A percentile compares a stretch with the other conserved stretches of the same genome.
These are phyloP conservation scores for Neurospora terricola DNA, from an alignment of 495 filamentous ascomycete species.

Conservation along the genomic window DNA sequence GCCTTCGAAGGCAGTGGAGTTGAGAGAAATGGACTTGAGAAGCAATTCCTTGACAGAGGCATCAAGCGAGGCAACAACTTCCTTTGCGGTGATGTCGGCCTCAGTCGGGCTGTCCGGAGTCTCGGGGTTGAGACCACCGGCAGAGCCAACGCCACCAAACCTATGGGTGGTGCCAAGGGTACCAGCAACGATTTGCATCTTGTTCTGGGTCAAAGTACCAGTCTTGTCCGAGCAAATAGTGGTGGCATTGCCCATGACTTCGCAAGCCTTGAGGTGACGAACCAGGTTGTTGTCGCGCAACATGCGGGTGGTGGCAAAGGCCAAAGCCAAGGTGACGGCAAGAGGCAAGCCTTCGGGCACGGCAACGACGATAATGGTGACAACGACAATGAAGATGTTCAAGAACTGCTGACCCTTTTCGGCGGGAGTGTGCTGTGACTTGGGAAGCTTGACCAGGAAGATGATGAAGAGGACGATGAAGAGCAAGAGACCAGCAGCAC, in stretches of 20 bases:
- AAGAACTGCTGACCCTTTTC: conserved; percentile 83
- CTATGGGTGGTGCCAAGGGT: conserved; percentile 58
- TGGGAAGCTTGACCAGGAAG: conserved; percentile 60
- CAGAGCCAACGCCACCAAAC: conserved; percentile 37
- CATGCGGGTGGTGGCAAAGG: conserved; percentile 93
- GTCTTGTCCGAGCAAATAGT: conserved; percentile 97
- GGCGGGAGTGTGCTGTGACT: conserved; percentile 42
- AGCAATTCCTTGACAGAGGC: conserved; percentile 52
- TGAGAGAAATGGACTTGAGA: conserved; percentile 66
- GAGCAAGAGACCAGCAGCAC: conserved; percentile 69
- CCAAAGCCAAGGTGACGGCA: conserved; percentile 85
- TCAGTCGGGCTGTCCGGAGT: conserved; percentile 9
- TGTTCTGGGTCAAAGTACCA: conserved; percentile 87
- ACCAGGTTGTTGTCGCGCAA: conserved; percentile 92
- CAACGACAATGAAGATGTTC: conserved; percentile 86
- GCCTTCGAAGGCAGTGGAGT: conserved; percentile 84
- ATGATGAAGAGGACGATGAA: conserved; percentile 92
- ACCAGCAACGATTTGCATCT: conserved; percentile 79
- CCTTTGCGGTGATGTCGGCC: conserved; percentile 13
- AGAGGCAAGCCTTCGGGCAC: conserved; percentile 90
- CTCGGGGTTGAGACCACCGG: conserved; percentile 1
- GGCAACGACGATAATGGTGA: conserved; percentile 91
- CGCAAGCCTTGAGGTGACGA: conserved; percentile 80
- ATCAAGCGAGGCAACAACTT: conserved; percentile 41
- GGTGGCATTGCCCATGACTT: conserved; percentile 98